Evolutionary conservation across 2,329 filamentous ascomycete species (phyloP).

Genomic region (Botrytis galanthina): DNA sequence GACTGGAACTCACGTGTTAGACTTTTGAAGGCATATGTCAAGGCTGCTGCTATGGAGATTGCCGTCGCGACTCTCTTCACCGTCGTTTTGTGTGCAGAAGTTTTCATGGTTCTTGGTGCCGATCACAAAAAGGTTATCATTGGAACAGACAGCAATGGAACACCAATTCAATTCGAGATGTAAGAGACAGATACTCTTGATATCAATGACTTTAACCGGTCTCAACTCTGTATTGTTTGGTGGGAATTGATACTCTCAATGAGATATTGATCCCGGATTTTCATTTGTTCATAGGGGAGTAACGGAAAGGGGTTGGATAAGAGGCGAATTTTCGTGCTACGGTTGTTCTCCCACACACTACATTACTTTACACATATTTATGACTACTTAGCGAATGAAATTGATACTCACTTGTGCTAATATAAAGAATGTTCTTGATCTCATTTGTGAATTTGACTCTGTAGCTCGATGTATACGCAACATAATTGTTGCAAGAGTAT

Average conservation of each 20-base stretch:
- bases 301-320: background rate
- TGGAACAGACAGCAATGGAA: background rate
- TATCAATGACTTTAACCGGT: background rate
- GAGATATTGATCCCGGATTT: background rate
- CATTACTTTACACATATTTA: background rate
- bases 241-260: background rate
- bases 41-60: conserved; percentile 60
- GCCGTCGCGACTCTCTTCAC: conserved; percentile 48
- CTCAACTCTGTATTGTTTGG: background rate
- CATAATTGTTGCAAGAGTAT: background rate
- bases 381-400: background rate
- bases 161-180: background rate
- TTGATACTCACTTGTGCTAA: background rate
- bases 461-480: background rate
- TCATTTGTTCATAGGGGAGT: background rate
- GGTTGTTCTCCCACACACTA: background rate
- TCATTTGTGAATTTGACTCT: background rate
- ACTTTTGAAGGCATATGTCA: conserved; percentile 71
- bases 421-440: background rate
- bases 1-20: conserved; percentile 69
- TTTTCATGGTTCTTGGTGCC: conserved; percentile 47
- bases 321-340: background rate
- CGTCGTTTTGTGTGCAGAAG: conserved; percentile 52
- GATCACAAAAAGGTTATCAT: conserved; percentile 24
- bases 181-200: background rate